These are phyloP conservation scores for Debaryomyces sp. DNA, from an alignment of 1,139 yeast genomes.

Conservation along the genomic window DNA sequence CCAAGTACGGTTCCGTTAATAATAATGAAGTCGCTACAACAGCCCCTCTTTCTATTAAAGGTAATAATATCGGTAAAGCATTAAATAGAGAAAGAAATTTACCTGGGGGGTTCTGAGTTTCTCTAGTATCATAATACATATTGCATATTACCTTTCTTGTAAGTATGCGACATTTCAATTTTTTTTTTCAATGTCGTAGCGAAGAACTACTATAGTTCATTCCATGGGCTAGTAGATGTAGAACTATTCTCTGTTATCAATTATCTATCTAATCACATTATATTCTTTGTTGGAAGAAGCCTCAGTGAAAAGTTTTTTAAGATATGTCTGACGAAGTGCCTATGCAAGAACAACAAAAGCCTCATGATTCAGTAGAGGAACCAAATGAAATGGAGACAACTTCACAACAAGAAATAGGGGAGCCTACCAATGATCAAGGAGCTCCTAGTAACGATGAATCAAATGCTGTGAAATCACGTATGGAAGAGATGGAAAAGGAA, in stretches of 20 bases:
- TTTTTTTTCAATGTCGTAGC: background rate
- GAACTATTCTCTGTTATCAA: background rate
- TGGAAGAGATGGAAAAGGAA: constrained; percentile 33
- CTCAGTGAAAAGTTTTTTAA: background rate
- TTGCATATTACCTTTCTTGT: background rate
- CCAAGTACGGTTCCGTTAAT: constrained; percentile 23
- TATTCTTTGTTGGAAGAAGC: background rate
- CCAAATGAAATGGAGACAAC: background rate
- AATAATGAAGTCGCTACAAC: constrained; percentile 6
- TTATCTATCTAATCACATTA: background rate
- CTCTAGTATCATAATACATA: background rate
- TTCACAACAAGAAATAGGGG: background rate
- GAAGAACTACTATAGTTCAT: background rate
- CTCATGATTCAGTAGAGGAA: background rate
- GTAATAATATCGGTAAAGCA: constrained; percentile 23
- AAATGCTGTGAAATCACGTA: constrained; percentile 12
- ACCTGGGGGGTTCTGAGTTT: constrained; percentile 23
- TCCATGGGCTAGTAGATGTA: background rate
- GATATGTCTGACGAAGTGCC: constrained; percentile 25
- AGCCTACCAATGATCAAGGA: background rate
- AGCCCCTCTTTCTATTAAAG: constrained; percentile 26
- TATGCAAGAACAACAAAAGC: constrained; percentile 17
- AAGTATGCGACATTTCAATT: background rate
- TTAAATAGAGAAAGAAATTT: constrained; percentile 39
- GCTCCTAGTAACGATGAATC: constrained; percentile 17